Evolutionary conservation across 768 basidiomycete species (phyloP).

Genomic region (Tricholoma sp.): DNA sequence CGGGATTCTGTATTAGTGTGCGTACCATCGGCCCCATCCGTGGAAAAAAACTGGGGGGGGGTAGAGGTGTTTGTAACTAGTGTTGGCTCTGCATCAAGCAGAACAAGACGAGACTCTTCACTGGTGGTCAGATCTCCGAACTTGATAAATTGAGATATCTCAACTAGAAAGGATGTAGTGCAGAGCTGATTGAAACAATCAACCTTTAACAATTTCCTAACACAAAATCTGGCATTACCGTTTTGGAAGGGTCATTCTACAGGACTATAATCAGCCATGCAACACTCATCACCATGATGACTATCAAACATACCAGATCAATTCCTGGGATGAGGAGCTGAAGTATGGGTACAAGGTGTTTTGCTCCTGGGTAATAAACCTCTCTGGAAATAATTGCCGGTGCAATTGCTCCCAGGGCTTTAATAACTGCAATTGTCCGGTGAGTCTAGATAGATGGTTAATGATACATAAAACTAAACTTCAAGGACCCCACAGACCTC

Average conservation of each 20-base stretch:
- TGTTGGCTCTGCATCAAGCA: constrained; percentile 29
- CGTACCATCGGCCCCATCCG: constrained; percentile 34
- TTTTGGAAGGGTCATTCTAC: constrained; percentile 77
- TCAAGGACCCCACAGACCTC: constrained; percentile 45
- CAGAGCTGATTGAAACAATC: constrained; percentile 43
- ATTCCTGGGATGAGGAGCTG: constrained; percentile 82
- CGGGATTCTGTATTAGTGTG: constrained; percentile 33
- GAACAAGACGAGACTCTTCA: constrained; percentile 23
- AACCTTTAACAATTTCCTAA: constrained; percentile 3
- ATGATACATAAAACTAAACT: not conserved
- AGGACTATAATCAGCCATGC: constrained; percentile 5
- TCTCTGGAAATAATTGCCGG: constrained; percentile 75
- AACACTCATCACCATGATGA: not conserved
- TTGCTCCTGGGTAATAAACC: constrained; percentile 77
- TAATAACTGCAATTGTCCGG: constrained; percentile 80
- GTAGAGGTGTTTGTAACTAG: constrained; percentile 22
- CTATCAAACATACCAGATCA: constrained; percentile 55
- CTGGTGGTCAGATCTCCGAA: constrained; percentile 56
- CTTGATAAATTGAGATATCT: constrained; percentile 70
- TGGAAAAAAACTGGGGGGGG: constrained; percentile 32
- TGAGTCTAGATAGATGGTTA: constrained; percentile 51
- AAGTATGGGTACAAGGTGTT: constrained; percentile 74
- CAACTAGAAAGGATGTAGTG: constrained; percentile 69
- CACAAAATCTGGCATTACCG: constrained; percentile 36
- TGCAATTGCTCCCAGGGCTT: constrained; percentile 76